Conservation (phyloP, 345 rosid genomes). For the Corchorus olitorius region DNA sequence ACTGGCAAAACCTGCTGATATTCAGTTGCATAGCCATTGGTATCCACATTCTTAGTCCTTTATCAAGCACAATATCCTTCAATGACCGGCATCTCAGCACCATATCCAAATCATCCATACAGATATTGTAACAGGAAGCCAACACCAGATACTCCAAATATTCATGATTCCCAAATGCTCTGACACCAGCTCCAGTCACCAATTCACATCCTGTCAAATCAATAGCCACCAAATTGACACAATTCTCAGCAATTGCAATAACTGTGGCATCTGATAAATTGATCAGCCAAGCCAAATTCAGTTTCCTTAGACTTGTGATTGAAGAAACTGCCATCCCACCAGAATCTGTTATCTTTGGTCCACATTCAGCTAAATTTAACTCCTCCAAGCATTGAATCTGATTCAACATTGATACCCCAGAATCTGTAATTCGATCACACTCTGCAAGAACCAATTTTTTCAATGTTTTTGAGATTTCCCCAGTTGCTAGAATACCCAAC, state of each 20-base stretch:
- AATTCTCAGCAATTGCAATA: constrained; percentile 36
- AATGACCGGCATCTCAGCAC: constrained; percentile 38
- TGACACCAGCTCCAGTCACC: constrained; percentile 41
- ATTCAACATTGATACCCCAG: constrained; percentile 37
- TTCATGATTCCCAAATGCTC: constrained; percentile 34
- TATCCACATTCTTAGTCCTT: constrained; percentile 39
- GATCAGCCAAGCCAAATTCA: constrained; percentile 47
- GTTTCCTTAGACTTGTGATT: constrained; percentile 31
- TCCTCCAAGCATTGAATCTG: constrained; percentile 45
- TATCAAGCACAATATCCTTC: constrained; percentile 34
- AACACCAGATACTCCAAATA: constrained; percentile 36
- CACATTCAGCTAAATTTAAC: constrained; percentile 50
- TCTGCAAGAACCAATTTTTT: constrained; percentile 41
- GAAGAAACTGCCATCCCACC: constrained; percentile 39
- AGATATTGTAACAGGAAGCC: constrained; percentile 33
- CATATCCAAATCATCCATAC: constrained; percentile 25
- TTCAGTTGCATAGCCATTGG: constrained; percentile 20
- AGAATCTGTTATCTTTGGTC: constrained; percentile 43
- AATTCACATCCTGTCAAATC: constrained; percentile 49
- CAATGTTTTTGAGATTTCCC: constrained; percentile 37
- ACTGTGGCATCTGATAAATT: constrained; percentile 42
- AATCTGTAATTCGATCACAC: constrained; percentile 45
- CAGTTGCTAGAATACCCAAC: constrained; percentile 34
- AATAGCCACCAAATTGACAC: constrained; percentile 33
- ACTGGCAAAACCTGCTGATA: constrained; percentile 29